Percentiles rank a stretch among this genome's conserved stretches.
phyloP scores from a whole-genome alignment of 345 rosid genomes.

The Xanthoceras sorbifolium region DNA sequence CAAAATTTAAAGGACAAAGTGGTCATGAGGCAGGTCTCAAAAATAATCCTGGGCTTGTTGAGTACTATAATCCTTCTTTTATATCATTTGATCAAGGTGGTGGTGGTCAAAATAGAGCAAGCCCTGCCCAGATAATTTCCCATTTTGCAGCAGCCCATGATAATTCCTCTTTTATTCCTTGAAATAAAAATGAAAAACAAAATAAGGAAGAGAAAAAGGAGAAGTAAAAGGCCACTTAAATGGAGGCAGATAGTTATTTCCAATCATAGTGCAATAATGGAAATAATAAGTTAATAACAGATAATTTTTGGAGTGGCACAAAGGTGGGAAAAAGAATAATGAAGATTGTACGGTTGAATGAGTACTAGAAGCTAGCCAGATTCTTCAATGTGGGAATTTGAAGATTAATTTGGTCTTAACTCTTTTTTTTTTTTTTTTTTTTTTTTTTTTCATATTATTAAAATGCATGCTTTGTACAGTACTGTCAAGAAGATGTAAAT shows the following conservation, averaged over 20 bases:
- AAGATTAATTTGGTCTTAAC: slow-evolving; percentile 1
- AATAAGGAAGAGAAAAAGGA: background rate
- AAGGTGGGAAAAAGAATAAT: slow-evolving; percentile 24
- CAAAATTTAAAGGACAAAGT: slow-evolving; percentile 38
- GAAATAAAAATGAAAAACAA: slow-evolving; percentile 10
- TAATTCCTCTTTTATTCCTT: slow-evolving; percentile 64
- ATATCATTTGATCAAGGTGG: slow-evolving; percentile 70
- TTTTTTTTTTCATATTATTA: background rate
- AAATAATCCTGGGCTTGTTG: slow-evolving; percentile 40
- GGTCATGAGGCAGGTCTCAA: slow-evolving; percentile 36
- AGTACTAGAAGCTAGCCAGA: slow-evolving; percentile 3
- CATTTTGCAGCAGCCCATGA: slow-evolving; percentile 69
- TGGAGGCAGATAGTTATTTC: background rate
- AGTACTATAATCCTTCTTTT: slow-evolving; percentile 58
- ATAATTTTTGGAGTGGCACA: background rate
- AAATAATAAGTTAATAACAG: slow-evolving; percentile 14
- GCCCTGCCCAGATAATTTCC: slow-evolving; percentile 47
- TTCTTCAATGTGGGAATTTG: slow-evolving; percentile 13
- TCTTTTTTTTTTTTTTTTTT: background rate
- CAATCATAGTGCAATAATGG: slow-evolving; percentile 11
- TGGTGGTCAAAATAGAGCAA: slow-evolving; percentile 38
- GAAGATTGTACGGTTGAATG: slow-evolving; percentile 8
- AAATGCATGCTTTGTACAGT: slow-evolving; percentile 27
- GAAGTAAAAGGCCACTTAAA: slow-evolving; percentile 7
- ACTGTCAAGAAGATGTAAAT: slow-evolving; percentile 23